These are phyloP conservation scores for Trichoderma asperelloides DNA, from an alignment of 495 filamentous ascomycete species.

Conservation along the genomic window DNA sequence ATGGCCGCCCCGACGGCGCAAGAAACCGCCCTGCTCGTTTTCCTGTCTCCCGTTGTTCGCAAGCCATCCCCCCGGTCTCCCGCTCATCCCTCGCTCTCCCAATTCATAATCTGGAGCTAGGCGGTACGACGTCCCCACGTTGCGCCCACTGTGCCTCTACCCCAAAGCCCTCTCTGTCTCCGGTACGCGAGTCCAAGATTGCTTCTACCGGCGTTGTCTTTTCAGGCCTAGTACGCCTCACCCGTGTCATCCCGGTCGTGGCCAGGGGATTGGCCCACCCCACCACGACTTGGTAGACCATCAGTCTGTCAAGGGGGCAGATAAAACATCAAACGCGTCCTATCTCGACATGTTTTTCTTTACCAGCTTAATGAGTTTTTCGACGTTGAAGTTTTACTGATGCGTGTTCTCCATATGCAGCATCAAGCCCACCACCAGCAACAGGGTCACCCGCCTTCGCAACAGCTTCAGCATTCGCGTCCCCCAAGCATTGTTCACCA, in stretches of 20 bases:
- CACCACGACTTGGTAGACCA: slow-evolving; percentile 17
- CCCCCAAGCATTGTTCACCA: slow-evolving; percentile 57
- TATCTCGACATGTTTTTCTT: slow-evolving; percentile 24
- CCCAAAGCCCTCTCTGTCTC: slow-evolving; percentile 4
- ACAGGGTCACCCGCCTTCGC: slow-evolving; percentile 35
- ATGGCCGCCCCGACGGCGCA: background rate
- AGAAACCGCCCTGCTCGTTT: slow-evolving; percentile 6
- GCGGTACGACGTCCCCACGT: slow-evolving; percentile 8
- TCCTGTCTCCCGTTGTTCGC: background rate
- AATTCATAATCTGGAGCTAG: slow-evolving; percentile 21
- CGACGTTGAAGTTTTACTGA: slow-evolving; percentile 26
- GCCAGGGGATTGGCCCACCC: slow-evolving; percentile 8
- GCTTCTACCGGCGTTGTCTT: slow-evolving; percentile 7
- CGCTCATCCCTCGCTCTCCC: slow-evolving; percentile 15
- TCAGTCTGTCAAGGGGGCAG: slow-evolving; percentile 31
- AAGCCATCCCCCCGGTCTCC: slow-evolving; percentile 6
- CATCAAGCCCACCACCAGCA: slow-evolving; percentile 52
- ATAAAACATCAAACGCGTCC: slow-evolving; percentile 36
- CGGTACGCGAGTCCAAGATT: slow-evolving; percentile 8
- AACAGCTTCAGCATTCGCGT: slow-evolving; percentile 53
- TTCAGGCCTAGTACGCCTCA: slow-evolving; percentile 12
- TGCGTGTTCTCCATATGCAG: slow-evolving; percentile 47
- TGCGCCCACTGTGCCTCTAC: background rate
- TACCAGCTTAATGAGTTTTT: slow-evolving; percentile 9
- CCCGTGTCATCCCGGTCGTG: slow-evolving; percentile 28